Evolutionary conservation across 2,329 filamentous ascomycete genomes (phyloP).

Genomic region (Fusarium sp.): DNA sequence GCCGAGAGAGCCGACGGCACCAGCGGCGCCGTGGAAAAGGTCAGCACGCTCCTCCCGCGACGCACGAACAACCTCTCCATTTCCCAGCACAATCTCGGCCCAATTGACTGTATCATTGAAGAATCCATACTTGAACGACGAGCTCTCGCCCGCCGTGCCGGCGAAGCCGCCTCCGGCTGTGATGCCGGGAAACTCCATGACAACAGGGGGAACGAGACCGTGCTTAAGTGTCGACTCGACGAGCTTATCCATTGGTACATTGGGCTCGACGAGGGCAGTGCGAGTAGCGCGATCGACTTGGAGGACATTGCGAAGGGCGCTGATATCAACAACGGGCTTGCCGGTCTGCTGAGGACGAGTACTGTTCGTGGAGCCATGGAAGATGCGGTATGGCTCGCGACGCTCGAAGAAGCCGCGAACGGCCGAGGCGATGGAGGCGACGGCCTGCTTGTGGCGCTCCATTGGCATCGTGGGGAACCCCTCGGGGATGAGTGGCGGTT

Average conservation of each 20-base stretch:
- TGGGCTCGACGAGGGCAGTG: constrained; percentile 71
- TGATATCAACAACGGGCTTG: constrained; percentile 71
- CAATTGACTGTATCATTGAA: constrained; percentile 68
- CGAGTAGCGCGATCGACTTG: constrained; percentile 60
- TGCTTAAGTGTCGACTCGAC: constrained; percentile 63
- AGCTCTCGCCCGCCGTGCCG: constrained; percentile 71
- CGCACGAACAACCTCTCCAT: constrained; percentile 63
- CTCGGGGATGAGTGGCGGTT: neutral
- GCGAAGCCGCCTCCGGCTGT: constrained; percentile 73
- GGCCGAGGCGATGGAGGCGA: constrained; percentile 53
- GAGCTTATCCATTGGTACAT: constrained; percentile 72
- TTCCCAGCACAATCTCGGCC: constrained; percentile 70
- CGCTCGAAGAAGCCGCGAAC: constrained; percentile 55
- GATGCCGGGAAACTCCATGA: constrained; percentile 76
- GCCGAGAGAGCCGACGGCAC: constrained; percentile 71
- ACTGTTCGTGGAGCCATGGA: constrained; percentile 78
- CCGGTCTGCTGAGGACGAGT: constrained; percentile 64
- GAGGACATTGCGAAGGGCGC: constrained; percentile 68
- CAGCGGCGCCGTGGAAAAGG: constrained; percentile 69
- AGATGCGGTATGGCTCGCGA: constrained; percentile 70
- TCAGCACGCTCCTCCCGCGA: constrained; percentile 64
- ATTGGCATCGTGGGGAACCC: constrained; percentile 30
- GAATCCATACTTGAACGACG: constrained; percentile 70
- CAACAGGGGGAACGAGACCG: constrained; percentile 68
- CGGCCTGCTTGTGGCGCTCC: constrained; percentile 57